phyloP scores from a whole-genome alignment of 1,139 yeast genomes.

The Oligophagozyma castellii region DNA sequence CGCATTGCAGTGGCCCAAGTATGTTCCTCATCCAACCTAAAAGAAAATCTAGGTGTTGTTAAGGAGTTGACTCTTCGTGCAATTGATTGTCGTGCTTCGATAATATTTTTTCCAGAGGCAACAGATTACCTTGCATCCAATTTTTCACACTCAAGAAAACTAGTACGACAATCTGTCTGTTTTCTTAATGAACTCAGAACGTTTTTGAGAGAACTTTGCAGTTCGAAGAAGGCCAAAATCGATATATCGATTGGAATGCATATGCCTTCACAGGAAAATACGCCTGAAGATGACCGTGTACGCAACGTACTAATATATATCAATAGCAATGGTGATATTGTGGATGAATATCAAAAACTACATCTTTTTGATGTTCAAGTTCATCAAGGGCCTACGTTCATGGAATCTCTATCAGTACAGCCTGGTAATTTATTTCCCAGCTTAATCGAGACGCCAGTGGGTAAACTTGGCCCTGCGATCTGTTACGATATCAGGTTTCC shows the following conservation, averaged over 20 bases:
- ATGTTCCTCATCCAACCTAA: slow-evolving; percentile 54
- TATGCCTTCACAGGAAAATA: slow-evolving; percentile 37
- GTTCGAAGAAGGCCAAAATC: slow-evolving; percentile 21
- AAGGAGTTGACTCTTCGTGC: slow-evolving; percentile 50
- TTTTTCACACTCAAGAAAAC: slow-evolving; percentile 46
- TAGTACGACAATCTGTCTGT: slow-evolving; percentile 32
- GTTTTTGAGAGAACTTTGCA: slow-evolving; percentile 31
- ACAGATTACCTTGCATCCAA: slow-evolving; percentile 71
- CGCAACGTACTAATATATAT: slow-evolving; percentile 66
- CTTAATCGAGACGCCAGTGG: slow-evolving; percentile 50
- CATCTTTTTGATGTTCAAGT: slow-evolving; percentile 86
- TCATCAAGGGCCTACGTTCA: slow-evolving; percentile 55
- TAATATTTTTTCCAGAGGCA: slow-evolving; percentile 85
- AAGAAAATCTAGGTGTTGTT: slow-evolving; percentile 46
- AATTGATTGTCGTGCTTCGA: slow-evolving; percentile 39
- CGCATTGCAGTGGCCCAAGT: slow-evolving; percentile 77
- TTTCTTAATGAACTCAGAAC: slow-evolving; percentile 35
- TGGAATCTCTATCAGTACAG: slow-evolving; percentile 69
- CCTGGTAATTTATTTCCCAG: slow-evolving; percentile 46
- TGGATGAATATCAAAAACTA: slow-evolving; percentile 63
- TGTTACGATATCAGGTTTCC: slow-evolving; percentile 89
- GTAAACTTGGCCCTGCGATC: slow-evolving; percentile 57
- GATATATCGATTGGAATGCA: slow-evolving; percentile 69
- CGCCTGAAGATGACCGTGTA: slow-evolving; percentile 30
- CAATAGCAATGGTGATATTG: slow-evolving; percentile 45